A percentile compares a stretch with the other conserved stretches of the same genome.
Conservation (phyloP, 1,284 basidiomycete genomes). For the Pseudozyma flocculosa region DNA sequence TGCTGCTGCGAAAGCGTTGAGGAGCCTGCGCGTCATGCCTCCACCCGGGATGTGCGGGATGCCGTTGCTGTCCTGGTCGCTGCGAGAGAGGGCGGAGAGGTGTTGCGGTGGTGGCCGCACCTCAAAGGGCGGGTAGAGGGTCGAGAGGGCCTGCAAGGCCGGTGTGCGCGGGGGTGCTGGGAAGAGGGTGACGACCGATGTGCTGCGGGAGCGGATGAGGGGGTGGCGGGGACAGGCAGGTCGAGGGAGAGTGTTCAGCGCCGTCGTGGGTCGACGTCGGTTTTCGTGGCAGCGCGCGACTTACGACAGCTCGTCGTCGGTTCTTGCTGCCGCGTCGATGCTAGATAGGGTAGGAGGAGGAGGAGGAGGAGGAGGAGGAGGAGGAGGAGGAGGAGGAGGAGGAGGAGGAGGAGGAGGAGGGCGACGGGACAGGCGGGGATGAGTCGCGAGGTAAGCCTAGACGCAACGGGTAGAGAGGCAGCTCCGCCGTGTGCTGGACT, state of each 20-base stretch:
- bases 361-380: background rate
- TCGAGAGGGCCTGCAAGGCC: background rate
- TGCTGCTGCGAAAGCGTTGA: too few relatives aligned
- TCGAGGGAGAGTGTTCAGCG: slow-evolving; percentile 10
- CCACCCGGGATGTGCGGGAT: slow-evolving; percentile 38
- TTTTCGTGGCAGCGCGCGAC: too few relatives aligned
- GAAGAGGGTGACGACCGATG: slow-evolving; percentile 13
- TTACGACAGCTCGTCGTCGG: slow-evolving; percentile 32
- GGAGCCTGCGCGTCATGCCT: slow-evolving; percentile 18
- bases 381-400: background rate
- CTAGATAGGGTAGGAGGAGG: background rate
- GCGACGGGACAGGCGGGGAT: too few relatives aligned
- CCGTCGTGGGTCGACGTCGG: too few relatives aligned
- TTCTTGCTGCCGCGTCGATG: slow-evolving; percentile 42
- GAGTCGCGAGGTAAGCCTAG: too few relatives aligned
- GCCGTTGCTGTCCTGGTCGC: too few relatives aligned
- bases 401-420: background rate
- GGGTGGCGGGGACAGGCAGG: slow-evolving; percentile 2
- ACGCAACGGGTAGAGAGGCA: too few relatives aligned
- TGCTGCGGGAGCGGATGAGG: background rate
- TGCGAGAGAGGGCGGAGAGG: background rate
- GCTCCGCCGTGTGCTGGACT: background rate
- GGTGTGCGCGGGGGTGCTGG: slow-evolving; percentile 16
- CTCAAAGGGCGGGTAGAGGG: slow-evolving; percentile 4
- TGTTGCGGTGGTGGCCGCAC: background rate